Evolutionary conservation across 2,329 filamentous ascomycete species (phyloP).

Genomic region (Sporothrix variecibatus): DNA sequence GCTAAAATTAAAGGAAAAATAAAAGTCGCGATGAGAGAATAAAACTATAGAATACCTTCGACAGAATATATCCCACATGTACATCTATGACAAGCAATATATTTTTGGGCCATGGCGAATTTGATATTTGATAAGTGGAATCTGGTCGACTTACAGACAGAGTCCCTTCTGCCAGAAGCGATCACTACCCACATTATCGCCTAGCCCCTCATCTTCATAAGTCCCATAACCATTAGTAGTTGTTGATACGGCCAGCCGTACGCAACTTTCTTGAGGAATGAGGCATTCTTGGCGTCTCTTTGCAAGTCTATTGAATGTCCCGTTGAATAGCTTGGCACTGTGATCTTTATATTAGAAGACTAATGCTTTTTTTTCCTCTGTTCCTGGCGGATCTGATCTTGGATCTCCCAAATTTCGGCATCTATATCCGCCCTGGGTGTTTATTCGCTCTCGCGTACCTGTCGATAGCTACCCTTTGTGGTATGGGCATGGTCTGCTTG

Average conservation of each 20-base stretch:
- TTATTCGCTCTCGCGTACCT: neutral
- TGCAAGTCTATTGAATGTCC: too few relatives aligned
- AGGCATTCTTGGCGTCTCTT: neutral
- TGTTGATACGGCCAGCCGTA: neutral
- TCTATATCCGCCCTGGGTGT: neutral
- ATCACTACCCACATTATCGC: neutral
- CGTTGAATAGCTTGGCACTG: neutral
- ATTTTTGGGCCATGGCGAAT: neutral
- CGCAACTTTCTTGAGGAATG: neutral
- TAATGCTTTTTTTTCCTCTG: too few relatives aligned
- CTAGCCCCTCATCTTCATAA: neutral
- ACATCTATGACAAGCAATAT: neutral
- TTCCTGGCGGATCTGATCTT: conserved; percentile 3
- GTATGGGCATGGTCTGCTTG: neutral
- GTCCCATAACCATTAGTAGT: neutral
- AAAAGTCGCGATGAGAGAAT: neutral
- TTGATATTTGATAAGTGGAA: neutral
- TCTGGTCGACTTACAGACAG: neutral
- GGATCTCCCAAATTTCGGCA: neutral
- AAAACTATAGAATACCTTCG: neutral
- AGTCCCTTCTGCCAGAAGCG: neutral
- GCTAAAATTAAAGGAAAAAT: neutral
- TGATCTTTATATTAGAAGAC: neutral
- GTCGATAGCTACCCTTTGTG: neutral
- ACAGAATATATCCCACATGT: neutral